These are phyloP conservation scores for Russula abietina DNA, from an alignment of 768 basidiomycete genomes.

Conservation along the genomic window DNA sequence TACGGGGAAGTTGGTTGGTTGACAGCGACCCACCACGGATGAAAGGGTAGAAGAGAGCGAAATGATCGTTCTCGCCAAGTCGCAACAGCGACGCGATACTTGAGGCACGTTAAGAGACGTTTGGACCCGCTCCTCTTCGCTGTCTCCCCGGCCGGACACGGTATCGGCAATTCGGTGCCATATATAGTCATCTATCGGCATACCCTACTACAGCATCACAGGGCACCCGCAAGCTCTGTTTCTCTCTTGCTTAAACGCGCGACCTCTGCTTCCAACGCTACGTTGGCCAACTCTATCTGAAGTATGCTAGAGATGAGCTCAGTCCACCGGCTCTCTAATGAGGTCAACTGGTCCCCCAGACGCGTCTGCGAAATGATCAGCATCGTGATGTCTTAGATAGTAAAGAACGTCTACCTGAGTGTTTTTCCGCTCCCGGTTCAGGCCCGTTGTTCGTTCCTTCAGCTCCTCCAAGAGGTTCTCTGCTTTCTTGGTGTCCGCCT, in stretches of 20 bases:
- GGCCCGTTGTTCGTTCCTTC: conserved; percentile 69
- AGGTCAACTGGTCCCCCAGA: conserved; percentile 70
- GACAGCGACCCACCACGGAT: conserved; percentile 13
- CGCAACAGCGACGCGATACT: conserved; percentile 10
- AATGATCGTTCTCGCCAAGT: background rate
- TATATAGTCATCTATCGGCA: conserved; percentile 11
- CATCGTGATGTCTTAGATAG: background rate
- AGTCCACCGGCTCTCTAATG: conserved; percentile 86
- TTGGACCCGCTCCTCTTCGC: background rate
- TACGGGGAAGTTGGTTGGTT: background rate
- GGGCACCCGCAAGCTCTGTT: conserved; percentile 48
- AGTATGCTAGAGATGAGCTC: conserved; percentile 84
- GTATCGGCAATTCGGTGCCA: conserved; percentile 8
- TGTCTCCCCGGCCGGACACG: conserved; percentile 12
- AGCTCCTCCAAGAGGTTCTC: conserved; percentile 73
- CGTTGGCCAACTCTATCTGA: conserved; percentile 94
- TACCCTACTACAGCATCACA: conserved; percentile 18
- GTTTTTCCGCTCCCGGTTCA: conserved; percentile 88
- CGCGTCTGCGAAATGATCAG: conserved; percentile 47
- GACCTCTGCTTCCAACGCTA: conserved; percentile 79
- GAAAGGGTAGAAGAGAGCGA: background rate
- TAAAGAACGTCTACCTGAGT: conserved; percentile 49
- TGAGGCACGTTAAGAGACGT: background rate
- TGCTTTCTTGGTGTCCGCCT: conserved; percentile 64
- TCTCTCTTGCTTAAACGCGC: conserved; percentile 52